Base-by-base conservation (phyloP, 768 basidiomycete species). In the Chalciporus pseudorubinellus region DNA sequence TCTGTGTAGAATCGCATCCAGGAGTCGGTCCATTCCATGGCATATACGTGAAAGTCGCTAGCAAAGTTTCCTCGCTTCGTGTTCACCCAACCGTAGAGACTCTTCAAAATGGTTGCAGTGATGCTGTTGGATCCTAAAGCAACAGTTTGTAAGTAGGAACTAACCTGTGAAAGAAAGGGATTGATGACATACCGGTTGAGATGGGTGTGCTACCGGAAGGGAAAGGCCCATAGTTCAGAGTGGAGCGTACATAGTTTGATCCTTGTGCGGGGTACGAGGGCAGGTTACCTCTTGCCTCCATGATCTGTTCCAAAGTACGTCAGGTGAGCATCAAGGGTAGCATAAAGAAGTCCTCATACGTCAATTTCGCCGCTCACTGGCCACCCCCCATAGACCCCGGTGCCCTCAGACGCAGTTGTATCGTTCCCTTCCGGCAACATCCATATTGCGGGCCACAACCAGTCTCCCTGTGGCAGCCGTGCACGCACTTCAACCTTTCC, bases 151-250 rank as follows among this genome's bases (percentile, higher is more conserved):
- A 3, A 31, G 13, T 31, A 13, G 13, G 29, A 31, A 10, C 29
- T 13, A 31, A 11, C 10, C 11, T 11, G 29, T 31, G 4, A 13
- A 11, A 10, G 2, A 14, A 28, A 4, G 18, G 7, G 20, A 26
- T 20, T 1, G 0, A 16, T n/a, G 21, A n/a, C 66, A 53, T 49
- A 66, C 63, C 52, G 5, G 46, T 50, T 7, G 67, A 63, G 28
- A 77, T 59, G 2, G 81, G 61, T 0, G 68, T 55, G 39, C 44
- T 57, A 0, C 68, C 68, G 0, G 60, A 54, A 1, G 70, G 60
- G 9, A 81, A 62, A 33, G 80, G 79, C 3, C 89, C 91, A 70
- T 85, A 94, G 65, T 83, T 83, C 19, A 94, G 69, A 28, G 80
- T 74, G 6, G 82, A 77, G 50, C 83, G 72, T 19, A 77, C 73